A percentile compares a stretch with the other conserved stretches of the same genome.
phyloP scores from a whole-genome alignment of 2,329 filamentous ascomycete genomes.

The Calonectria ilicicola region DNA sequence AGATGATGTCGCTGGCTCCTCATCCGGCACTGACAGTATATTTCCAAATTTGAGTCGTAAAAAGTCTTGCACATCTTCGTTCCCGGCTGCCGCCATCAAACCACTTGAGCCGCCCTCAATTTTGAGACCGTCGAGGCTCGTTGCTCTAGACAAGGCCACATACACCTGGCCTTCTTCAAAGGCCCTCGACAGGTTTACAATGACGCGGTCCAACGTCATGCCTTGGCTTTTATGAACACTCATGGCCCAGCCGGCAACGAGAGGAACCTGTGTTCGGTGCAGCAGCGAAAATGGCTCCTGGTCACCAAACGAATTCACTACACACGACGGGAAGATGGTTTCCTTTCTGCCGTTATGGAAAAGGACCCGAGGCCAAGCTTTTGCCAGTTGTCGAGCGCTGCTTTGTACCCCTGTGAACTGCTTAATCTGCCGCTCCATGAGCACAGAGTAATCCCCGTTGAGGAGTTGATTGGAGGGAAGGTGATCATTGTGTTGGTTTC shows the following conservation, averaged over 20 bases:
- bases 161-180: conserved; percentile 73
- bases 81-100: background rate
- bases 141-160: conserved; percentile 53
- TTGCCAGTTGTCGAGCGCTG: background rate
- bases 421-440: conserved; percentile 18
- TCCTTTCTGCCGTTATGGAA: conserved; percentile 61
- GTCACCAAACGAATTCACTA: conserved; percentile 60
- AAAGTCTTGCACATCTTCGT: conserved; percentile 19
- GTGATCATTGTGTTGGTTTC: background rate
- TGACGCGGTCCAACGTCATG: conserved; percentile 70
- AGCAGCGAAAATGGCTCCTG: conserved; percentile 60
- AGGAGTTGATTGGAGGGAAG: background rate
- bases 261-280: conserved; percentile 70
- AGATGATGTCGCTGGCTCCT: too few species aligned
- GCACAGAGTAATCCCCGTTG: conserved; percentile 3
- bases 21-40: background rate
- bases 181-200: conserved; percentile 62
- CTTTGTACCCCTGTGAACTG: conserved; percentile 21
- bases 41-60: background rate
- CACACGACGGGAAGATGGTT: conserved; percentile 65
- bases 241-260: conserved; percentile 71
- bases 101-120: conserved; percentile 16
- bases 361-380: conserved; percentile 48
- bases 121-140: conserved; percentile 28
- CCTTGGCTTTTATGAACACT: conserved; percentile 74